These are phyloP conservation scores for Fomitopsis palustris DNA, from an alignment of 1,284 basidiomycete genomes.

Conservation along the genomic window DNA sequence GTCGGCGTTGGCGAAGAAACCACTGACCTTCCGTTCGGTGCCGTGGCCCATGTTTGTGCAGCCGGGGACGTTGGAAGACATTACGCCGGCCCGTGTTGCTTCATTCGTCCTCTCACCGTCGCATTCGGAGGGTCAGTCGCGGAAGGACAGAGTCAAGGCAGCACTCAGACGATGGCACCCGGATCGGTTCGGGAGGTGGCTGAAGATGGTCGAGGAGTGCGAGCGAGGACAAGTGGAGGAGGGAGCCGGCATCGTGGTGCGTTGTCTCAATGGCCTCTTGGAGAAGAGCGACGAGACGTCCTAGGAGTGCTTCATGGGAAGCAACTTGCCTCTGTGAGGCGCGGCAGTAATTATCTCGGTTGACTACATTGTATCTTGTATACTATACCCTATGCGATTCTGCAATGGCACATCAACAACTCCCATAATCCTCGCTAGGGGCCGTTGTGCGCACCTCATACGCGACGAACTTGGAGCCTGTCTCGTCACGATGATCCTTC, in stretches of 20 bases:
- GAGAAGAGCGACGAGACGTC: conserved; percentile 21
- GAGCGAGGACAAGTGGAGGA: conserved; percentile 60
- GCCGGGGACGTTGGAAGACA: conserved; percentile 42
- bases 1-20: conserved; percentile 40
- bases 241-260: conserved; percentile 64
- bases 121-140: conserved; percentile 54
- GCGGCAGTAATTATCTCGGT: too few species aligned
- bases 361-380: too few species aligned
- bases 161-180: conserved; percentile 76
- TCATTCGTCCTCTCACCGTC: conserved; percentile 57
- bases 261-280: conserved; percentile 68
- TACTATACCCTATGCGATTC: too few species aligned
- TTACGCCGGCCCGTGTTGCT: conserved; percentile 46
- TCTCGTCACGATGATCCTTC: too few species aligned
- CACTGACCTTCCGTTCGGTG: conserved; percentile 53
- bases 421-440: too few species aligned
- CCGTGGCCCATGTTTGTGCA: conserved; percentile 63
- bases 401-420: too few species aligned
- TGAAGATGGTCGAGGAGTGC: conserved; percentile 46
- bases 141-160: conserved; percentile 59
- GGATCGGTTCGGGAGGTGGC: conserved; percentile 60
- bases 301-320: background rate
- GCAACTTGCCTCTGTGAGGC: too few species aligned
- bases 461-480: too few species aligned
- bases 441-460: too few species aligned